Base-by-base conservation (phyloP, 1,284 basidiomycete genomes). In the Paramarasmius palmivorus region DNA sequence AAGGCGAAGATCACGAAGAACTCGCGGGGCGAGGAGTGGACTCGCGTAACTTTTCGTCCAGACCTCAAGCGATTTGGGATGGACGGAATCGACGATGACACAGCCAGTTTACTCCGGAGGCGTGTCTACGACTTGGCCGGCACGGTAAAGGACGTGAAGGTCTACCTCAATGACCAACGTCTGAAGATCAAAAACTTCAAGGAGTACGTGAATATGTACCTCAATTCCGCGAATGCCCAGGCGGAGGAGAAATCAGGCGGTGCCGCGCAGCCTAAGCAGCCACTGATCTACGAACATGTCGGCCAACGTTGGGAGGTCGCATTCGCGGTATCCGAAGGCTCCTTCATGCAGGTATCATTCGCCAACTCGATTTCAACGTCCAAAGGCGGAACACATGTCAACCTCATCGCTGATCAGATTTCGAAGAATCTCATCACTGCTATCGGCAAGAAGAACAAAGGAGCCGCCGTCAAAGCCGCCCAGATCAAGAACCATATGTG, bases 401-500 rank as follows among this genome's bases (percentile, higher is more conserved):
- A 82, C 41, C 78, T 86, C 64, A 84, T 99, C 56, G 83, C 94
- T 0, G 92, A 95, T 67, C 94, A 97, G 70, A 83, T 99, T 52
- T 86, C 95, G 42, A 94, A 94, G 70, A 84, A 81, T 59, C 74
- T 95, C 38, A 82, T 94, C 58, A 78, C 90, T 15, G 81, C 83
- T 7, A 93, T 98, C 63, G 79, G 86, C 66, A 97, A 96, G 84
- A 99, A 98, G 83, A 98, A 98, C 78, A 98, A 97, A 75, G 93
- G 80, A 2, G 92, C 94, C 8, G 82, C 90, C 1, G 90, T 99
- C 65, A 98, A 98, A 73, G 82, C 93, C 10, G 84, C 87, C 56
- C 94, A 98, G 73, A 89, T 99, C 74, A 96, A 93, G 77, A 95
- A 92, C 67, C 95, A 99, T 68, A 94, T 99, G 84, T 97, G 94